Percentiles rank a stretch among this genome's conserved stretches.
phyloP scores from a whole-genome alignment of 164 flowering plant genomes.

The Magnolia kwangsiensis region DNA sequence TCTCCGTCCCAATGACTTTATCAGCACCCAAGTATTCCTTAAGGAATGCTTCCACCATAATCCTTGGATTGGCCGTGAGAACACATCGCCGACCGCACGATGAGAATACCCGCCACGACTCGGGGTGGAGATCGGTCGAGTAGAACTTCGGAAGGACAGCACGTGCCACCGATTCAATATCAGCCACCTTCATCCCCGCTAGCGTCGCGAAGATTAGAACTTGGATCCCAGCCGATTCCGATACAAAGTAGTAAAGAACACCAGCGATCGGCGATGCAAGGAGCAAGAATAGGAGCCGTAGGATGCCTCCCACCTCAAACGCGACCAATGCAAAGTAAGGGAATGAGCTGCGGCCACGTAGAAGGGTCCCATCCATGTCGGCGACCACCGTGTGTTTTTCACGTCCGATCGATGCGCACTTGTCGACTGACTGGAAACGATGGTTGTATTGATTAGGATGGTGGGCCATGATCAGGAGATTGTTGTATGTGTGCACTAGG shows the following conservation, averaged over 20 bases:
- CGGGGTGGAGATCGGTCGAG: constrained; percentile 35
- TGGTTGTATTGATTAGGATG: not conserved
- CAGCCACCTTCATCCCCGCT: constrained; percentile 31
- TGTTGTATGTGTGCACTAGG: constrained; percentile 2
- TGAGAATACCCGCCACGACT: constrained; percentile 41
- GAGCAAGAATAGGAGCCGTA: constrained; percentile 28
- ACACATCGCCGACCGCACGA: constrained; percentile 37
- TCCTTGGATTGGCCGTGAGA: constrained; percentile 30
- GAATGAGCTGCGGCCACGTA: constrained; percentile 33
- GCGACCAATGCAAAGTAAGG: constrained; percentile 42
- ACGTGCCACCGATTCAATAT: constrained; percentile 41
- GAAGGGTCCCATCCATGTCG: constrained; percentile 42
- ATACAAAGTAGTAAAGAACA: constrained; percentile 24
- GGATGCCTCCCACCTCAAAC: constrained; percentile 33
- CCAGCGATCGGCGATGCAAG: constrained; percentile 30
- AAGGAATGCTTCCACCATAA: constrained; percentile 32
- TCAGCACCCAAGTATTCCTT: constrained; percentile 30
- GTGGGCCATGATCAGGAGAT: not conserved
- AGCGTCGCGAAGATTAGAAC: constrained; percentile 32
- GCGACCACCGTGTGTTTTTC: constrained; percentile 43
- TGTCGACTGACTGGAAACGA: constrained; percentile 43
- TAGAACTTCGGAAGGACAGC: constrained; percentile 49
- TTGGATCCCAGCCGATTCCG: constrained; percentile 34
- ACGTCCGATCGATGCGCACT: constrained; percentile 44
- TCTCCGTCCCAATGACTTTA: constrained; percentile 28